These are phyloP conservation scores for Tephrocybe sp. DNA, from an alignment of 768 basidiomycete genomes.

Conservation along the genomic window DNA sequence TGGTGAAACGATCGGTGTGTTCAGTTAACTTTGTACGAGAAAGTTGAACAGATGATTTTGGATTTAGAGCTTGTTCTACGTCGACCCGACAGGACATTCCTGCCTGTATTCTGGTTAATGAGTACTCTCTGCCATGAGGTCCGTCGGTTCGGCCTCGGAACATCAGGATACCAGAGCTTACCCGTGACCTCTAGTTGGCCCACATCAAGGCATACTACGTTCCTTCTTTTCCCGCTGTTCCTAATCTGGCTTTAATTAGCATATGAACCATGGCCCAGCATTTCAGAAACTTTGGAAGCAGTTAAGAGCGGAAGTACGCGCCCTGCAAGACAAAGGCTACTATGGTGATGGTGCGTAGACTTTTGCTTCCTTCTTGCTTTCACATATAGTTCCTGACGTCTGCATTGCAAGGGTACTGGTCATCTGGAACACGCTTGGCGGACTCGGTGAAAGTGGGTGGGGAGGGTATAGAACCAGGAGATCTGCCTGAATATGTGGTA, in stretches of 20 bases:
- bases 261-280: constrained; percentile 75
- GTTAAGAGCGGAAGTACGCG: constrained; percentile 62
- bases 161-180: constrained; percentile 11
- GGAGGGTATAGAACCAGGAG: constrained; percentile 48
- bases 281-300: constrained; percentile 76
- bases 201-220: constrained; percentile 64
- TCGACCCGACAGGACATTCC: constrained; percentile 55
- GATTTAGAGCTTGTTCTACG: constrained; percentile 71
- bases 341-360: constrained; percentile 68
- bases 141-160: constrained; percentile 15
- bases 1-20: constrained; percentile 73
- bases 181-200: constrained; percentile 52
- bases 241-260: constrained; percentile 40
- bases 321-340: constrained; percentile 72
- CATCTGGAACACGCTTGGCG: constrained; percentile 65
- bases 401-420: constrained; percentile 66
- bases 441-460: constrained; percentile 48
- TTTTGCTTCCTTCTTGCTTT: background rate
- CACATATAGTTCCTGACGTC: background rate
- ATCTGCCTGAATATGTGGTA: constrained; percentile 79
- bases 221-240: background rate
- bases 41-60: background rate
- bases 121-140: constrained; percentile 85
- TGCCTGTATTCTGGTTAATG: constrained; percentile 66
- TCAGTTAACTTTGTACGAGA: background rate